Base-by-base conservation (phyloP, 1,139 yeast species). In the Diutina catenulata region DNA sequence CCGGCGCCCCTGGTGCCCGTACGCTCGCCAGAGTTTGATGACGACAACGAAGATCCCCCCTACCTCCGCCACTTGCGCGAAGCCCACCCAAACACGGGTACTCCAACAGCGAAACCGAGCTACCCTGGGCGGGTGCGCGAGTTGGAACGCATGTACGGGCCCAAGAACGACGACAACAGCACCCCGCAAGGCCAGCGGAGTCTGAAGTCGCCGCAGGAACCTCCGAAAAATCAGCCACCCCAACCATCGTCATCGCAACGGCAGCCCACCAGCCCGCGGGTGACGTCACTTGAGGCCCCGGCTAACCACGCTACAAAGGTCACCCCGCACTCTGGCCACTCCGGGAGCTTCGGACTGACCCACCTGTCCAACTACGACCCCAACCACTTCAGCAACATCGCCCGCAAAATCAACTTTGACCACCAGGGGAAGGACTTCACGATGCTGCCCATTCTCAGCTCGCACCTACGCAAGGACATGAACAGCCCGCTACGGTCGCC, bases 381-480 rank as follows among this genome's bases (percentile, higher is more conserved):
- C 19, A 7, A 14, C 19, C 35, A 31, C 21, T 31, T 31, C 18
- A 31, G 25, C 25, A 31, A 24, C 25, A 31, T 31, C 15, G 35
- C 35, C 19, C 35, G 35, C n/a, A 31, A 31, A 10, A 31, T 31
- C 21, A 21, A 31, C 21, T 31, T 31, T 14, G 35, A 31, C 13
- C 25, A 21, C 21, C 15, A 19, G 19, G 35, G n/a, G 19, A 26
- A 31, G 11, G 20, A 31, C 18, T 31, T 25, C 3, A 31, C n/a
- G 7, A 21, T 31, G 23, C 21, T 25, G 6, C 35, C 35, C 19
- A 31, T 31, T 13, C n/a, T 21, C 25, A n/a, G 14, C 28, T 16
- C 7, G 11, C 15, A 21, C 14, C 6, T 20, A 31, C 18, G 15
- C 18, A 26, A 18, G 4, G 15, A 20, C 10, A 26, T 21, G 13